These are phyloP conservation scores for Neurospora pannonica DNA, from an alignment of 495 filamentous ascomycete species.

Conservation along the genomic window DNA sequence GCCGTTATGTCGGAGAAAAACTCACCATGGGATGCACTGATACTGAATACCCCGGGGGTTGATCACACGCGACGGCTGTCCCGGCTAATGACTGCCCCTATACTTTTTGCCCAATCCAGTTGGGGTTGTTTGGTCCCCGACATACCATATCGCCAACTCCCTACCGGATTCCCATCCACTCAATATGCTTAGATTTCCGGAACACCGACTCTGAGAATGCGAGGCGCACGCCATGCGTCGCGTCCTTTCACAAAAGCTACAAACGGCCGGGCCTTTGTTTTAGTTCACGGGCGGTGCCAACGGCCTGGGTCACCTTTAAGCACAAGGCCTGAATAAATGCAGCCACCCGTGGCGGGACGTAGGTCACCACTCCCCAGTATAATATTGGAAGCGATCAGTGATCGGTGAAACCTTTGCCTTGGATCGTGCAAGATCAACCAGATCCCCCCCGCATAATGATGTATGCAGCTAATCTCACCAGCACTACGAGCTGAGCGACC, in stretches of 20 bases:
- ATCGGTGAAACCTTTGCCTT: not conserved
- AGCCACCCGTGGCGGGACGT: slow-evolving; percentile 9
- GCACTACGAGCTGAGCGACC: slow-evolving; percentile 1
- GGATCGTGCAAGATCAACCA: slow-evolving; percentile 7
- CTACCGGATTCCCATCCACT: not conserved
- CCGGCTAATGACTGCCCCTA: not conserved
- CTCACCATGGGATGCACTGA: not conserved
- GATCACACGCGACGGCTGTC: not conserved
- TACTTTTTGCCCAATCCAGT: not conserved
- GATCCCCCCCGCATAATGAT: not conserved
- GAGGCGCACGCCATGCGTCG: slow-evolving; percentile 9
- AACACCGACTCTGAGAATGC: not conserved
- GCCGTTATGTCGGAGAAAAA: not conserved
- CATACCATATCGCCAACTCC: not conserved
- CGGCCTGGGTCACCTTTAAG: not conserved
- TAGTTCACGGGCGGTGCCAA: not conserved
- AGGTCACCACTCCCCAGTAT: slow-evolving; percentile 2
- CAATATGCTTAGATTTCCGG: not conserved
- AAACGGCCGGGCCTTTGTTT: not conserved
- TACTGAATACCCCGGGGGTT: not conserved
- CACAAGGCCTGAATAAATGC: slow-evolving; percentile 4
- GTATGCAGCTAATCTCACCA: not conserved
- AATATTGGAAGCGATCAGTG: slow-evolving; percentile 10
- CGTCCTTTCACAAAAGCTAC: not conserved
- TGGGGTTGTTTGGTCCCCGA: not conserved